A percentile compares a stretch with the other conserved stretches of the same genome.
Evolutionary conservation across 306 rosid species (phyloP).

Genomic region (Dicorynia guianensis): DNA sequence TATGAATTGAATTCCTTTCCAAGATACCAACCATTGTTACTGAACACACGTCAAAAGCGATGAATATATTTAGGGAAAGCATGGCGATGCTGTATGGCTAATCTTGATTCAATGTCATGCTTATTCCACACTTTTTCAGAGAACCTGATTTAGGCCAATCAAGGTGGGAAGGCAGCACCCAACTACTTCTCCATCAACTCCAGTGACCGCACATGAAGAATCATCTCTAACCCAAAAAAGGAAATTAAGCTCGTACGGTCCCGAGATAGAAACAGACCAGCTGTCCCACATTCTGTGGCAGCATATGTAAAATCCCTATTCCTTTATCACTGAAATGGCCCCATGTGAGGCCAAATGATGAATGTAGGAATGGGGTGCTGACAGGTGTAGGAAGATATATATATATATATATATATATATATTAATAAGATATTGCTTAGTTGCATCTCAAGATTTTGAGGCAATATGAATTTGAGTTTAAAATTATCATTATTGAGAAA

Average conservation of each 20-base stretch:
- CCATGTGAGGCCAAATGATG: constrained; percentile 43
- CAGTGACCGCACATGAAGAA: constrained; percentile 29
- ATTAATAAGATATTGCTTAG: too few relatives aligned
- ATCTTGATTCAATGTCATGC: constrained; percentile 5
- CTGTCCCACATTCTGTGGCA: constrained; percentile 42
- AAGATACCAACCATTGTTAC: constrained; percentile 29
- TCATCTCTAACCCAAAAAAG: constrained; percentile 49
- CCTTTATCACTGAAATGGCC: constrained; percentile 24
- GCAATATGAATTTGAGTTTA: too few relatives aligned
- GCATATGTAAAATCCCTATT: constrained; percentile 29
- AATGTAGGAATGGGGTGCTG: constrained; percentile 53
- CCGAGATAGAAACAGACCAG: background rate
- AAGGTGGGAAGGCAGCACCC: constrained; percentile 26
- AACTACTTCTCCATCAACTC: constrained; percentile 7
- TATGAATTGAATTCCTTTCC: constrained; percentile 35
- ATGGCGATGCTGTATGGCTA: constrained; percentile 34
- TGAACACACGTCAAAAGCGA: constrained; percentile 4
- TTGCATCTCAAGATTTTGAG: too few relatives aligned
- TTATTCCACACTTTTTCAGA: background rate
- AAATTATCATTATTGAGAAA: too few relatives aligned
- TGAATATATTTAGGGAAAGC: constrained; percentile 21
- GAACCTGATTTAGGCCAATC: constrained; percentile 43
- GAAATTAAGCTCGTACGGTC: constrained; percentile 36
- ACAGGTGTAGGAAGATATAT: constrained; percentile 51
- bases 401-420: too few relatives aligned